Percentiles rank a stretch among this genome's conserved stretches.
phyloP scores from a whole-genome alignment of 257 asterid species.

The Solanum habrochaites region DNA sequence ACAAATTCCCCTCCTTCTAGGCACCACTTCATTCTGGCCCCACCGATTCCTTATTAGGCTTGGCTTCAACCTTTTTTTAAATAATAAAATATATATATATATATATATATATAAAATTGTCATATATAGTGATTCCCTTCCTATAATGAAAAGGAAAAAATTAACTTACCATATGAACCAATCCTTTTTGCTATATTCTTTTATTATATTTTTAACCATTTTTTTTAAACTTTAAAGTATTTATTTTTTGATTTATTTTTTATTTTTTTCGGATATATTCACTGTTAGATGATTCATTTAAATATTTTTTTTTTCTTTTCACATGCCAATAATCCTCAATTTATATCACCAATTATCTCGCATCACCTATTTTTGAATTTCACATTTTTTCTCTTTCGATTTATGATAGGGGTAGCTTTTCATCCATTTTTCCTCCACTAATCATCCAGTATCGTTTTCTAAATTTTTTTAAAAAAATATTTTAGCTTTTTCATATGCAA shows the following conservation, averaged over 20 bases:
- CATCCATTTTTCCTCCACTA: neutral
- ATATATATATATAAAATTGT: neutral
- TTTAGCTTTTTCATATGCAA: too few species aligned
- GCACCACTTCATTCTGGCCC: slow-evolving; percentile 10
- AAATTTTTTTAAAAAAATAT: too few species aligned
- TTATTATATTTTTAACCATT: too few species aligned
- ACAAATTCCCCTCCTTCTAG: neutral
- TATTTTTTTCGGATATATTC: too few species aligned
- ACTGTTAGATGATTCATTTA: too few species aligned
- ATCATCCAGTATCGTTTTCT: neutral
- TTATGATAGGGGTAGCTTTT: neutral
- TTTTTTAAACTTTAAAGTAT: too few species aligned
- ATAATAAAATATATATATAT: too few species aligned
- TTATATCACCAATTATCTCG: neutral
- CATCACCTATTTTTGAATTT: neutral
- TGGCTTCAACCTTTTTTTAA: neutral
- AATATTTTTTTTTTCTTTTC: too few species aligned
- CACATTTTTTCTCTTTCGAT: too few species aligned
- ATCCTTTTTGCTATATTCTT: too few species aligned
- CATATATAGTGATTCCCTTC: neutral
- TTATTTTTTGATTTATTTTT: too few species aligned
- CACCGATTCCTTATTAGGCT: neutral
- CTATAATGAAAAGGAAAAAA: neutral
- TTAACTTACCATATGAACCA: too few species aligned
- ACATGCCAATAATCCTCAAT: neutral